Evolutionary conservation across 768 basidiomycete species (phyloP).

Genomic region (Wakefieldia striispora): DNA sequence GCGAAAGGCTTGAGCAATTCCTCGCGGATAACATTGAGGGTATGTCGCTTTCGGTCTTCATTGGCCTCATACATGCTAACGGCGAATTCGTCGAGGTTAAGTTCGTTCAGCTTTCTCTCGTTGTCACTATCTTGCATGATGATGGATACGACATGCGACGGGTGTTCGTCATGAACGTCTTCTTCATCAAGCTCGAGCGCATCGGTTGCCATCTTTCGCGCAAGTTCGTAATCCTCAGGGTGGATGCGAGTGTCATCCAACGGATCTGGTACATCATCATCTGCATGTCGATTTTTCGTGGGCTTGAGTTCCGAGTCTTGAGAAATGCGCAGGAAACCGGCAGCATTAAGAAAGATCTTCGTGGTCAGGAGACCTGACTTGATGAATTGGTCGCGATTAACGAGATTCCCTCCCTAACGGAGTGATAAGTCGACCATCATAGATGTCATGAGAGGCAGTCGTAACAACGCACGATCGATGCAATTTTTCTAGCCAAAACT

Average conservation of each 20-base stretch:
- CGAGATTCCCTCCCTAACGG: conserved; percentile 76
- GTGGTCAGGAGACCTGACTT: conserved; percentile 76
- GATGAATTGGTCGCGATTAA: conserved; percentile 88
- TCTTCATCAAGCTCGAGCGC: conserved; percentile 97
- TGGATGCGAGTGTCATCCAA: conserved; percentile 96
- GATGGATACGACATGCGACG: conserved; percentile 81
- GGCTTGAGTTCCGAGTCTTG: conserved; percentile 66
- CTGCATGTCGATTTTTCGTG: conserved; percentile 55
- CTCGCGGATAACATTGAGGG: conserved; percentile 82
- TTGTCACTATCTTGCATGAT: conserved; percentile 84
- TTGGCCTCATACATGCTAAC: conserved; percentile 84
- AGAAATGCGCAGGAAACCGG: conserved; percentile 85
- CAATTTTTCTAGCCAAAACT: conserved; percentile 77
- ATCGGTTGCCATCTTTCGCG: conserved; percentile 97
- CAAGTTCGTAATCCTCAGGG: conserved; percentile 95
- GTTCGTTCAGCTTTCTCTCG: conserved; percentile 78
- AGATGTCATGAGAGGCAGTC: background rate
- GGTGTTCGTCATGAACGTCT: conserved; percentile 88
- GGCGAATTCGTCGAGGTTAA: conserved; percentile 96
- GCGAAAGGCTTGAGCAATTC: conserved; percentile 81
- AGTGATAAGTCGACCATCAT: background rate
- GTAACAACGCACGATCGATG: conserved; percentile 54
- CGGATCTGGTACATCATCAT: conserved; percentile 78
- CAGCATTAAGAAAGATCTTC: conserved; percentile 88
- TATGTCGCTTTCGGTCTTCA: conserved; percentile 83